Percentiles rank a stretch among this genome's conserved stretches.
phyloP scores from a whole-genome alignment of 306 rosid genomes.

The Vigna mungo region DNA sequence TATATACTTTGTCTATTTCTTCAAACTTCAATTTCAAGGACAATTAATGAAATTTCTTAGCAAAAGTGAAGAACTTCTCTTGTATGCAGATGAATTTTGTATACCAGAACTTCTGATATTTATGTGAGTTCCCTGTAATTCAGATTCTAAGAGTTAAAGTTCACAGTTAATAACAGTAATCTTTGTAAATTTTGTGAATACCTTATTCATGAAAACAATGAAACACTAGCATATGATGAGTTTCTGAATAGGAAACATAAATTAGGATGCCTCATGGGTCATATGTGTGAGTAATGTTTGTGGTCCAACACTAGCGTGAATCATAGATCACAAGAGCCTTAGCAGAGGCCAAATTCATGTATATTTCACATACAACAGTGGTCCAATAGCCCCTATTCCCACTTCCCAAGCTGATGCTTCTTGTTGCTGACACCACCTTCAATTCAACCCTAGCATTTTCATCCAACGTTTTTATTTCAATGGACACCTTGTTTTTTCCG shows the following conservation, averaged over 20 bases:
- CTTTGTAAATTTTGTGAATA: neutral
- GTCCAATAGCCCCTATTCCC: slow-evolving; percentile 34
- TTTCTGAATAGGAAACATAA: slow-evolving; percentile 34
- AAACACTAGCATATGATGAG: slow-evolving; percentile 35
- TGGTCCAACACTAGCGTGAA: slow-evolving; percentile 46
- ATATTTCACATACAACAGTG: slow-evolving; percentile 32
- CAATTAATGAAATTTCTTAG: slow-evolving; percentile 12
- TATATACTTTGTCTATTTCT: slow-evolving; percentile 42
- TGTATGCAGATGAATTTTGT: neutral
- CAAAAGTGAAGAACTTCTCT: neutral
- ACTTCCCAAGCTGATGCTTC: slow-evolving; percentile 29
- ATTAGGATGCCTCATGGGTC: slow-evolving; percentile 24
- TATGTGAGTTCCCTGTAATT: neutral
- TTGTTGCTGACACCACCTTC: slow-evolving; percentile 38
- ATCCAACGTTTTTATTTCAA: slow-evolving; percentile 27
- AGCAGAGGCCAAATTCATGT: slow-evolving; percentile 29
- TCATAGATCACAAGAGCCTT: slow-evolving; percentile 29
- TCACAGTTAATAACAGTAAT: neutral
- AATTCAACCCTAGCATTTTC: slow-evolving; percentile 19
- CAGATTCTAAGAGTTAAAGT: neutral
- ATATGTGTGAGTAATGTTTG: slow-evolving; percentile 35
- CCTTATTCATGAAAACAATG: neutral
- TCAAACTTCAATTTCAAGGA: slow-evolving; percentile 15
- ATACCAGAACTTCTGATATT: neutral
- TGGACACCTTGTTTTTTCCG: neutral